Evolutionary conservation across 352 stramenopile species (phyloP).

Genomic region (Phytophthora uliginosa): DNA sequence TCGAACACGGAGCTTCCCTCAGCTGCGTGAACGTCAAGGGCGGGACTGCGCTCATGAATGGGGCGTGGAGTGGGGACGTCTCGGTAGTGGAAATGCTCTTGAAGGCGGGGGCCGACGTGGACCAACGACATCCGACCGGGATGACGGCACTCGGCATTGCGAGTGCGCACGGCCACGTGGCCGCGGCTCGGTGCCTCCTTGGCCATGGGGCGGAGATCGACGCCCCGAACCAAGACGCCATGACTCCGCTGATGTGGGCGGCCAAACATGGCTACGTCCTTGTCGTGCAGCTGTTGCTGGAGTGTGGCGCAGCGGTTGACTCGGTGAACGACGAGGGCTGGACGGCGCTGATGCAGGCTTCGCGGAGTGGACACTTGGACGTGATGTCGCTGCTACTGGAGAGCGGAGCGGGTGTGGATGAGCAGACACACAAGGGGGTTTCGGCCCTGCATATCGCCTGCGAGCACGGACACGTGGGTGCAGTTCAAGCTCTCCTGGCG

Average conservation of each 20-base stretch:
- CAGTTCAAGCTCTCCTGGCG: background rate
- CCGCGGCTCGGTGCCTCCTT: background rate
- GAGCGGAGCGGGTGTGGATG: background rate
- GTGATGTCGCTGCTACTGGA: background rate
- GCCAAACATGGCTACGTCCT: background rate
- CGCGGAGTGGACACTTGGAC: background rate
- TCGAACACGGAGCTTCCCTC: background rate
- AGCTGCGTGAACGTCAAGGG: background rate
- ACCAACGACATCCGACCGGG: background rate
- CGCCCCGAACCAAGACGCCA: background rate
- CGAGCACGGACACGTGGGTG: background rate
- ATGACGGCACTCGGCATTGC: background rate
- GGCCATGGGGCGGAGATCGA: background rate
- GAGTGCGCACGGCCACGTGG: background rate
- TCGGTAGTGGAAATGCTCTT: background rate
- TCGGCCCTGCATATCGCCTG: background rate
- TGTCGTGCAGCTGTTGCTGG: background rate
- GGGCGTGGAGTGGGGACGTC: background rate
- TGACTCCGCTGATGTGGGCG: background rate
- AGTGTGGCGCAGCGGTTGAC: background rate
- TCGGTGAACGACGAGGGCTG: background rate
- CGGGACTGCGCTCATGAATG: background rate
- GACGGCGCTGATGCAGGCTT: background rate
- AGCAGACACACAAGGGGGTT: background rate
- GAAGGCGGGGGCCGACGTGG: background rate